Base-by-base conservation (phyloP, 495 filamentous ascomycete genomes). In the Parmelia sp. region DNA sequence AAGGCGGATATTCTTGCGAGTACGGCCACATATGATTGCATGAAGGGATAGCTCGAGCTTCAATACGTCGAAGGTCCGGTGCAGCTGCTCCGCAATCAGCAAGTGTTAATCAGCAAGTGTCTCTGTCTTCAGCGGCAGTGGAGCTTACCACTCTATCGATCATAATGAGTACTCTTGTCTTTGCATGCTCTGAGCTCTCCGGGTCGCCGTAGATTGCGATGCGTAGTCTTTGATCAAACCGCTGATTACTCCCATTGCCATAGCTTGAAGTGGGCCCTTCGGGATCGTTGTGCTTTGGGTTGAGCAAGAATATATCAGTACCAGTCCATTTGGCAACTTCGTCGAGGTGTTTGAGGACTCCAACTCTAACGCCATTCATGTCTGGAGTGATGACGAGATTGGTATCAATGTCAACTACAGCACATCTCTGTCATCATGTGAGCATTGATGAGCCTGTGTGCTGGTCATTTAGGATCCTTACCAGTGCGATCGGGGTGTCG, bases 161-260 rank as follows among this genome's bases (percentile, higher is more conserved):
- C 81, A 97, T 91, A 76, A 97, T 93, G 71, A 98, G 82, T 37
- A 97, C 86, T 65, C 93, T 82, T 2, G 92, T 96, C 82, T 97
- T 97, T 64, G 95, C 95, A 77, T 97, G 91, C 76, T 98, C 94
- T 12, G 90, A 87, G 72, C 90, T 96, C 76, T 97, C 88, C 79
- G 91, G 86, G 74, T 97, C 94, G 40, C 95, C 95, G 69, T 93
- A 97, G 67, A 98, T 95, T 61, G 88, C 89, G 61, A 96, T 88
- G 64, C 92, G 86, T 75, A 96, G 88, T 62, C 94, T 84, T 68
- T 91, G 86, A 70, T 96, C 91, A 65, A 87, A 73, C 61, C 79
- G 79, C 69, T 81, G 85, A 61, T 88, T 85, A n/a, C 84, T 75
- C 10, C 80, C 80, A 70, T 88, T 88, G 58, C 86, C 85, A 60